Conservation (phyloP, 805 yeast genomes). For the Hanseniaspora pseudoguilliermondii region DNA sequence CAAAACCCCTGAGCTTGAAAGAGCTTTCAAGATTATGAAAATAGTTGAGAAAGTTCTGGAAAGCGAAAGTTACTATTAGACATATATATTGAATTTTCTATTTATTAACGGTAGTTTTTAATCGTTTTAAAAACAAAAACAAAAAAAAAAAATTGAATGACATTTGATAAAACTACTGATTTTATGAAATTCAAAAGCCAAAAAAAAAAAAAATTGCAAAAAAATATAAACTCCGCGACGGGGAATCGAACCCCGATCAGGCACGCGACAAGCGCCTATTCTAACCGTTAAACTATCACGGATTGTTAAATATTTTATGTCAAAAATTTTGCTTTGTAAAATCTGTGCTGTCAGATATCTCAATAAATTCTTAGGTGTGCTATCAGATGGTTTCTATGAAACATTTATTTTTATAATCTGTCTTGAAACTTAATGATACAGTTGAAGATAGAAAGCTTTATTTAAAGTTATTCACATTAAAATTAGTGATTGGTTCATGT, state of each 20-base stretch:
- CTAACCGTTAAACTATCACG: conserved; percentile 16
- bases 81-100: no score
- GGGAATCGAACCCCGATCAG: conserved; percentile 16
- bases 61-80: conserved; percentile 15
- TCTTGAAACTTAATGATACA: no score
- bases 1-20: conserved; percentile 11
- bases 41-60: conserved; percentile 31
- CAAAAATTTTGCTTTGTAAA: neutral
- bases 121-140: neutral
- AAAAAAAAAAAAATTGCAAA: neutral
- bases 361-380: no score
- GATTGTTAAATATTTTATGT: conserved; percentile 1
- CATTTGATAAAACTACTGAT: neutral
- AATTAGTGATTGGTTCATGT: no score
- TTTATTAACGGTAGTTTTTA: no score
- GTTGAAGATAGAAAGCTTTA: no score
- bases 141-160: neutral
- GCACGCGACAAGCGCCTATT: conserved; percentile 16
- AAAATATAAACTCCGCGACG: conserved; percentile 14
- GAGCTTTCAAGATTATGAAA: conserved; percentile 29
- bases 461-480: no score
- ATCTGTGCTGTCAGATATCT: no score
- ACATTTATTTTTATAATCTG: no score
- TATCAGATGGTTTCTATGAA: no score
- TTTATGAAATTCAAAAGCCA: neutral